phyloP scores from a whole-genome alignment of 495 filamentous ascomycete species.

The Parachaetomium inaequale region DNA sequence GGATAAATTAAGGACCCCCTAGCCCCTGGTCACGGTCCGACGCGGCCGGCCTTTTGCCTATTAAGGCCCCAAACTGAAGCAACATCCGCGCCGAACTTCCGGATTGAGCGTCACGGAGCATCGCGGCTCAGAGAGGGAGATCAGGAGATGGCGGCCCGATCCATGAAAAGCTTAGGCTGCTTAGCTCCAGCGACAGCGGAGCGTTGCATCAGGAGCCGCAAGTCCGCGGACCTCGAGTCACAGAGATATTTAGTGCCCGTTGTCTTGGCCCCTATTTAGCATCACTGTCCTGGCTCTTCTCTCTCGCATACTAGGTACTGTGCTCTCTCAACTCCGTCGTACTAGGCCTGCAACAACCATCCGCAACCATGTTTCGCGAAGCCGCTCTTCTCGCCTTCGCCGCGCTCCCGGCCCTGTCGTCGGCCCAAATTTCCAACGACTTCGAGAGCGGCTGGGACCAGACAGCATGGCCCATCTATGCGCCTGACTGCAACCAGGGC shows the following conservation, averaged over 20 bases:
- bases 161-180: background rate
- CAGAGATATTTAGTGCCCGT: background rate
- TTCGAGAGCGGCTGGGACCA: constrained; percentile 55
- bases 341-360: background rate
- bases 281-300: background rate
- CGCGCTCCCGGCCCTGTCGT: constrained; percentile 38
- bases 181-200: background rate
- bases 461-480: constrained; percentile 53
- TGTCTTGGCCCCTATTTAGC: background rate
- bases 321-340: background rate
- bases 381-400: constrained; percentile 46
- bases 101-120: constrained; percentile 9
- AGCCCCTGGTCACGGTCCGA: background rate
- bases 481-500: constrained; percentile 55
- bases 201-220: background rate
- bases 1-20: constrained; percentile 4
- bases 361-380: constrained; percentile 12
- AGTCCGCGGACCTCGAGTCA: background rate
- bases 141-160: background rate
- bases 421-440: constrained; percentile 50
- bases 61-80: background rate
- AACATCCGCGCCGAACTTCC: constrained; percentile 5
- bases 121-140: constrained; percentile 1
- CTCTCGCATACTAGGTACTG: background rate
- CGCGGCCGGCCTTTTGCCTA: background rate